Conservation (phyloP, 441 rosid genomes). For the Arabidopsis lyrata region DNA sequence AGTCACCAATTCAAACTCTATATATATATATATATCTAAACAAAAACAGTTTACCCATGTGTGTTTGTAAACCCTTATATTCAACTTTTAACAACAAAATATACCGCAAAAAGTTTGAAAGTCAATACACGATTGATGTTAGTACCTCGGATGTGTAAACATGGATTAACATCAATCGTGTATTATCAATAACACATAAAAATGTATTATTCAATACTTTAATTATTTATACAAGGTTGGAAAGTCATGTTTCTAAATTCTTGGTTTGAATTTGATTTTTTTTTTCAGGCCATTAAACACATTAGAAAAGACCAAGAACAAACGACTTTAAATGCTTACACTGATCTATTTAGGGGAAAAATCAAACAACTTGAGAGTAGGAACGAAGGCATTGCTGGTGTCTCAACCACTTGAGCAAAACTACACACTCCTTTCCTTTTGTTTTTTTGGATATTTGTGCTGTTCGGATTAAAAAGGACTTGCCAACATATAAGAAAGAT, state of each 20-base stretch:
- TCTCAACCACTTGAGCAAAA: slow-evolving; percentile 31
- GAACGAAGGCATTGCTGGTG: slow-evolving; percentile 1
- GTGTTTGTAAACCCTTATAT: too few species aligned
- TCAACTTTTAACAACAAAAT: too few species aligned
- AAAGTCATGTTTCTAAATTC: background rate
- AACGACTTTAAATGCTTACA: background rate
- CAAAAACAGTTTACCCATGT: too few species aligned
- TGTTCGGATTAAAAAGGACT: slow-evolving; percentile 10
- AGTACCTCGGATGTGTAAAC: too few species aligned
- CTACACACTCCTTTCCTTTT: background rate
- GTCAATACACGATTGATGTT: too few species aligned
- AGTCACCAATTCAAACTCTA: too few species aligned
- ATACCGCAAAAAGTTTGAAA: too few species aligned
- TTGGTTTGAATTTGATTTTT: background rate
- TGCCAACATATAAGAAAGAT: slow-evolving; percentile 3
- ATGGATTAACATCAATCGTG: too few species aligned
- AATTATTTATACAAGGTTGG: background rate
- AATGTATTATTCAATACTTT: too few species aligned
- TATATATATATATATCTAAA: too few species aligned
- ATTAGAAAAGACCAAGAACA: background rate
- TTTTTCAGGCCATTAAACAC: background rate
- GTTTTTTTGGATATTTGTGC: slow-evolving; percentile 15
- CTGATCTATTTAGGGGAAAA: background rate
- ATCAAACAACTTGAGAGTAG: slow-evolving; percentile 18
- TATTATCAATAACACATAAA: too few species aligned